These are phyloP conservation scores for Bjerkandera adusta DNA, from an alignment of 1,284 basidiomycete genomes.

Conservation along the genomic window DNA sequence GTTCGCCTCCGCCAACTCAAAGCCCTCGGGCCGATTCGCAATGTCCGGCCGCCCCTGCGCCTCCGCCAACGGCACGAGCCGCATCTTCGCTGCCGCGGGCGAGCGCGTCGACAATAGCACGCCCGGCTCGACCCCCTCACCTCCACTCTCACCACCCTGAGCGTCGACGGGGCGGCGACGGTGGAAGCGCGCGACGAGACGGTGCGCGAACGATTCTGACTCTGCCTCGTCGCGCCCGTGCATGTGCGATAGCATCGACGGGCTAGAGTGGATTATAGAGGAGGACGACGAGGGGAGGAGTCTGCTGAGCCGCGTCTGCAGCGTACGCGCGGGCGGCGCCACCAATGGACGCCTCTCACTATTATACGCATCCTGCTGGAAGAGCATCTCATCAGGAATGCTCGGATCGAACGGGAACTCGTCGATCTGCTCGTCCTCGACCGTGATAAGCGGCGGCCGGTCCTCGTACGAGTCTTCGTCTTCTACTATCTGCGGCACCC, in stretches of 20 bases:
- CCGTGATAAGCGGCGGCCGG: constrained; percentile 6
- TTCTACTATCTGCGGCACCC: constrained; percentile 4
- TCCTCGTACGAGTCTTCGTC: constrained; percentile 6
- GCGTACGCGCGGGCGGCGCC: too few relatives aligned
- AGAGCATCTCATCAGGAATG: constrained; percentile 9
- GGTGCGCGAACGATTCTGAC: too few relatives aligned
- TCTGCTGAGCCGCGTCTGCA: neutral
- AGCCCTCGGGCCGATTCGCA: constrained; percentile 10
- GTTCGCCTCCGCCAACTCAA: constrained; percentile 12
- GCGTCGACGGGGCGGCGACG: neutral
- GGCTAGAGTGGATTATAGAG: too few relatives aligned
- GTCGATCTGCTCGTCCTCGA: constrained; percentile 11
- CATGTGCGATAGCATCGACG: too few relatives aligned
- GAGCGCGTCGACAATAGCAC: neutral
- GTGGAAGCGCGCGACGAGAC: too few relatives aligned
- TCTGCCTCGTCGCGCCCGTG: too few relatives aligned
- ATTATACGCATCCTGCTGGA: constrained; percentile 2
- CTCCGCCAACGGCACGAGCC: constrained; percentile 9
- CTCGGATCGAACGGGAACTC: constrained; percentile 16
- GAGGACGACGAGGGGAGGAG: neutral
- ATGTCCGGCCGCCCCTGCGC: constrained; percentile 14
- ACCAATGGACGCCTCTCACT: too few relatives aligned
- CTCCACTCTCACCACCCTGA: neutral
- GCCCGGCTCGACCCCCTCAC: neutral
- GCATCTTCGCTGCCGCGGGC: neutral